Evolutionary conservation across 768 basidiomycete genomes (phyloP), one percentile per base, ranked within the genome.

Genomic region (Mrakia gelida): DNA sequence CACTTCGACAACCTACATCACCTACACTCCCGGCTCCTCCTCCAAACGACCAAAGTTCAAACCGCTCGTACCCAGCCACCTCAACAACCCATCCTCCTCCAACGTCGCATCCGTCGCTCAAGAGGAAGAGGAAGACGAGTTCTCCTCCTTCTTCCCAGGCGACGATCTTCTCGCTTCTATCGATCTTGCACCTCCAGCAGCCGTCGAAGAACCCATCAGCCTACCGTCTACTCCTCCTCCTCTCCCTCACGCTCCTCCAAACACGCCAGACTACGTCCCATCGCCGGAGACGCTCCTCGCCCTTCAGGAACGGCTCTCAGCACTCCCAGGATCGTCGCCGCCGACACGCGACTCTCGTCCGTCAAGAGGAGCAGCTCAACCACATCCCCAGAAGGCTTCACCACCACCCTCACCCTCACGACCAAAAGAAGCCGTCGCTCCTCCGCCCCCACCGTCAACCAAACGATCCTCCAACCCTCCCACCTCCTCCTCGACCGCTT

Each of bases 41-140:
- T 56, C 59, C 26, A 59, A 59, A 59, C 26, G 59, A 28, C 59
- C 28, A 59, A n/a, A 18, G 13, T 59, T 59, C 59, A 28, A 10
- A 28, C 59, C 59, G 2, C 28, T 59, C 26, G 28, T n/a, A 26
- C 59, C 59, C 28, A 26, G 1, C 26, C 23, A 3, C 2, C 3
- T 3, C 38, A 38, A 38, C 38, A 8, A 3, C 8, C 38, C 38
- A 38, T 38, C 38, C 38, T 38, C 38, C 38, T 38, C 38, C 38
- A 38, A 8, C 38, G 59, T 10, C 26, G 59, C 8, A n/a, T 8
- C 23, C 13, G 5, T 10, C 23, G 26, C 28, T 7, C 2, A n/a
- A 23, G 59, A 59, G 26, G 59, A 59, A 18, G 59, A 65, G 62
- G 62, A 65, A 9, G 63, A 65, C 63, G 63, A 65, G 32, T 65